Evolutionary conservation across 2,329 filamentous ascomycete species (phyloP).

Genomic region (Neonectria punicea): DNA sequence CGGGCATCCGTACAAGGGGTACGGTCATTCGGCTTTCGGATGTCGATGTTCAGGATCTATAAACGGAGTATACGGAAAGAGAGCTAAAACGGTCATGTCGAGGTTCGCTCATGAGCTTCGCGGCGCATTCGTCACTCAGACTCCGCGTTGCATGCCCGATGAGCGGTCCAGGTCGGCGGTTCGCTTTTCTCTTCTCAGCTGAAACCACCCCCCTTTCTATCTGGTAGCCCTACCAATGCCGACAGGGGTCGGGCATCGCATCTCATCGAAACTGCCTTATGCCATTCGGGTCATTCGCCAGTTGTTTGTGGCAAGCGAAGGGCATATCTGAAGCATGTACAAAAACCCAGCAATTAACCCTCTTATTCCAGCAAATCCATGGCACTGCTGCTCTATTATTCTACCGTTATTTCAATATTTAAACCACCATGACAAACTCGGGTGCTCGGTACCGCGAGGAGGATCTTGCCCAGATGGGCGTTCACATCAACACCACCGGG

Average conservation of each 20-base stretch:
- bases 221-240: neutral
- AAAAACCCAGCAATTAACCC: slow-evolving; percentile 6
- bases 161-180: neutral
- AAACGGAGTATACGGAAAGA: neutral
- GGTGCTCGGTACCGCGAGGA: neutral
- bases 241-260: neutral
- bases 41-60: neutral
- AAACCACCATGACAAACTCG: slow-evolving; percentile 7
- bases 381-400: neutral
- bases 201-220: neutral
- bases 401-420: neutral
- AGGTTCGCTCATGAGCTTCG: neutral
- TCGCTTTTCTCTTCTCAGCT: neutral
- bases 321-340: neutral
- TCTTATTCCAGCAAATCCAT: neutral
- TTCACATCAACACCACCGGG: neutral
- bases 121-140: neutral
- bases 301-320: slow-evolving; percentile 8
- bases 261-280: neutral
- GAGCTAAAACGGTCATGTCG: neutral
- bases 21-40: neutral
- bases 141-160: neutral
- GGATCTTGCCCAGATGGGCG: neutral
- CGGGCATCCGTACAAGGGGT: neutral
- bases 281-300: neutral